These are phyloP conservation scores for Quercus suber DNA, from an alignment of 306 rosid species.

Conservation along the genomic window DNA sequence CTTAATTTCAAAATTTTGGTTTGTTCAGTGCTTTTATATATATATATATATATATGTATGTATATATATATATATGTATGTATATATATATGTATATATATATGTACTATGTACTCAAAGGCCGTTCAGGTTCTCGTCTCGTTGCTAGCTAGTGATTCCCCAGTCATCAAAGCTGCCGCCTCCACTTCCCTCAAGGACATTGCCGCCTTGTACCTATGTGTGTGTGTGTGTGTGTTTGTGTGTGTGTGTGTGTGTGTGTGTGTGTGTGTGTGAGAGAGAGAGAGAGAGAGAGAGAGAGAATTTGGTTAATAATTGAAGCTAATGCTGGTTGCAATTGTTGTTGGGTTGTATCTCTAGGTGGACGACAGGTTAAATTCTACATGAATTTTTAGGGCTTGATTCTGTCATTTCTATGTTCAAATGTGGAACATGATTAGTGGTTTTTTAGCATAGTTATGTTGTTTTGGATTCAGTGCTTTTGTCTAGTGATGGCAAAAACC, in stretches of 20 bases:
- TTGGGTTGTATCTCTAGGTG: conserved; percentile 73
- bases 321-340: conserved; percentile 27
- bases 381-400: neutral
- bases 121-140: conserved; percentile 82
- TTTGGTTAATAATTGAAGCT: conserved; percentile 5
- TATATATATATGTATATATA: too few relatives aligned
- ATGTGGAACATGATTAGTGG: neutral
- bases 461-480: conserved; percentile 12
- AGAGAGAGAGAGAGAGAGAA: too few relatives aligned
- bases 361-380: conserved; percentile 53
- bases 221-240: too few relatives aligned
- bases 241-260: too few relatives aligned
- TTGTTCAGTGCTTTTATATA: too few relatives aligned
- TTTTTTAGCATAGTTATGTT: neutral
- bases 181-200: conserved; percentile 76
- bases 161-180: conserved; percentile 63
- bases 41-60: too few relatives aligned
- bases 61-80: too few relatives aligned
- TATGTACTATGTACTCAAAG: conserved; percentile 30
- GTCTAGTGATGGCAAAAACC: conserved; percentile 69
- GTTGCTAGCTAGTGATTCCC: conserved; percentile 71
- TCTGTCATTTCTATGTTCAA: too few relatives aligned
- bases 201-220: conserved; percentile 48
- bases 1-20: too few relatives aligned
- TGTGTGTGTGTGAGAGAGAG: neutral